Conservation (phyloP, 352 stramenopile species). For the Globisporangium acanthophoron region DNA sequence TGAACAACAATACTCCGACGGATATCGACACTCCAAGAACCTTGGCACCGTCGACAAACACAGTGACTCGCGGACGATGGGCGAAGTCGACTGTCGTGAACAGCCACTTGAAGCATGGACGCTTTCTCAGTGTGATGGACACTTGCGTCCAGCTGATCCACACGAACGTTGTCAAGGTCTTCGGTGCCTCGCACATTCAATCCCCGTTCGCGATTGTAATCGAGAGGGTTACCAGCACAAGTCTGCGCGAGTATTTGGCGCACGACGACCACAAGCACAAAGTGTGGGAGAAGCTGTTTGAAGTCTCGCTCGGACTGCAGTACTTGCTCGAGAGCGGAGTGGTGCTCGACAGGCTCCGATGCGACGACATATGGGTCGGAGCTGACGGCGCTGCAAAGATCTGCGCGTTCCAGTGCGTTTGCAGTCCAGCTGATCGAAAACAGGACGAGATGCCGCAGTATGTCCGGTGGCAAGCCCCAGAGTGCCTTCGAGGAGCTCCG, state of each 20-base stretch:
- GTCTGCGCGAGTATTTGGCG: slow-evolving; percentile 1
- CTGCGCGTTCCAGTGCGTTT: slow-evolving; percentile 1
- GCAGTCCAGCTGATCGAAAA: not conserved
- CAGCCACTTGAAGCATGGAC: not conserved
- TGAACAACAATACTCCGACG: not conserved
- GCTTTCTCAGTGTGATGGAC: slow-evolving; percentile 14
- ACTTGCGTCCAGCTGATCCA: slow-evolving; percentile 25
- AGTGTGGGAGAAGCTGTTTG: slow-evolving; percentile 6
- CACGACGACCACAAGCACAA: not conserved
- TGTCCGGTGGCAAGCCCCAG: not conserved
- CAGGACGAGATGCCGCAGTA: not conserved
- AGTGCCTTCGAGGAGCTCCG: not conserved
- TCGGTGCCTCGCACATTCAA: slow-evolving; percentile 21
- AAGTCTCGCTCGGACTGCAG: slow-evolving; percentile 7
- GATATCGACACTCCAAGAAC: not conserved
- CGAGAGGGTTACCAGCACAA: slow-evolving; percentile 13
- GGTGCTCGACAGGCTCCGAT: slow-evolving; percentile 6
- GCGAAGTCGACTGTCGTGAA: slow-evolving; percentile 1
- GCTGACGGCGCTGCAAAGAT: slow-evolving; percentile 4
- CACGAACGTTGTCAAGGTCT: slow-evolving; percentile 27
- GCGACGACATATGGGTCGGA: slow-evolving; percentile 2
- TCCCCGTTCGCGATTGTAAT: slow-evolving; percentile 21
- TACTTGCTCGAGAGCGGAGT: slow-evolving; percentile 7
- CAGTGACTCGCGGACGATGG: not conserved
- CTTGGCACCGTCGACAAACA: not conserved